Conservation (phyloP, 129 eudicot genomes). For the Centrapalus pauciflorus region DNA sequence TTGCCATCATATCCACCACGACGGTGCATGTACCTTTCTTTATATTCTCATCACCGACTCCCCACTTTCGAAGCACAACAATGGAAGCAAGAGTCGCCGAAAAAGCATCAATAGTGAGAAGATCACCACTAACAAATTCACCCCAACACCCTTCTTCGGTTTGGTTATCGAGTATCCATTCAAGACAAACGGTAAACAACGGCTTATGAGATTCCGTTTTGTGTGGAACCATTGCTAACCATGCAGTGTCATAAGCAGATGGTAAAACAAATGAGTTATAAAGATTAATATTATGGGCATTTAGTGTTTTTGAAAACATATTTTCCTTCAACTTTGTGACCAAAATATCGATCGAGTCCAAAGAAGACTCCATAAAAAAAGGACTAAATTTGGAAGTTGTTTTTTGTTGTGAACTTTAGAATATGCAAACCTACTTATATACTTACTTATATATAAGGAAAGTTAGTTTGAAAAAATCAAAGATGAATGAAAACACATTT, state of each 20-base stretch:
- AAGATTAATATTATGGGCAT: not conserved
- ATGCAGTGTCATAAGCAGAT: constrained; percentile 59
- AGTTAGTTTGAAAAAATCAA: not conserved
- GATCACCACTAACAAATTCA: constrained; percentile 17
- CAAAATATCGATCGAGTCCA: constrained; percentile 32
- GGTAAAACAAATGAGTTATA: constrained; percentile 32
- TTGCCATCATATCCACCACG: not conserved
- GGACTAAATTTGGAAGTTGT: not conserved
- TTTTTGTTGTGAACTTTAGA: not conserved
- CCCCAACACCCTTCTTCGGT: constrained; percentile 47
- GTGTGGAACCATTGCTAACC: constrained; percentile 59
- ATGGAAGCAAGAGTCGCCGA: constrained; percentile 50
- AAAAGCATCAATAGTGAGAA: constrained; percentile 46
- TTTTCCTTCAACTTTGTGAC: constrained; percentile 32
- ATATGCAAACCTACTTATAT: not conserved
- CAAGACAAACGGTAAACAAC: constrained; percentile 37
- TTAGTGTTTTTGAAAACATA: constrained; percentile 15
- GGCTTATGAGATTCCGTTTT: constrained; percentile 10
- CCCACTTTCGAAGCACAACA: constrained; percentile 43
- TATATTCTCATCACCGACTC: constrained; percentile 20
- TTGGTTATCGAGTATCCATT: constrained; percentile 51
- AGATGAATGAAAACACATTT: too few species aligned
- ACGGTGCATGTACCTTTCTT: constrained; percentile 29
- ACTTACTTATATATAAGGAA: not conserved
- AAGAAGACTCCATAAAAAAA: constrained; percentile 13